Evolutionary conservation across 1,139 yeast species (phyloP).

Genomic region (Nakaseomyces glabratus): DNA sequence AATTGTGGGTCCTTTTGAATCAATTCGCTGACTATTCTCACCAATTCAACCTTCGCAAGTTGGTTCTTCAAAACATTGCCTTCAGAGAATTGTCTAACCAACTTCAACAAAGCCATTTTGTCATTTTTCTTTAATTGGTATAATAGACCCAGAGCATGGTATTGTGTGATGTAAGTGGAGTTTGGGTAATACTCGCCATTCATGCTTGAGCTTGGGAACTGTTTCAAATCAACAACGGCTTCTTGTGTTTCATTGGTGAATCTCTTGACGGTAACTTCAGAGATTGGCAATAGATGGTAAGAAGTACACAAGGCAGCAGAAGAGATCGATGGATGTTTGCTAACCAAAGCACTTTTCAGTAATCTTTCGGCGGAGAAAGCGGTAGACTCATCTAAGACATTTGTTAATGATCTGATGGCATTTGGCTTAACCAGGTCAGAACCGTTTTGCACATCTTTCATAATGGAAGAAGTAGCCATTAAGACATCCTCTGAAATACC

Average conservation of each 20-base stretch:
- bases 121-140: conserved; percentile 86
- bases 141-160: conserved; percentile 88
- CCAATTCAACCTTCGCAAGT: conserved; percentile 74
- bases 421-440: conserved; percentile 83
- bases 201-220: conserved; percentile 29
- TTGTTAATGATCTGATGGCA: conserved; percentile 84
- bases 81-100: conserved; percentile 68
- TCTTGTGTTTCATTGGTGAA: conserved; percentile 93
- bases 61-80: conserved; percentile 60
- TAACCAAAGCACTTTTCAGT: conserved; percentile 88
- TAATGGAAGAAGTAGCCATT: conserved; percentile 95
- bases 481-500: conserved; percentile 80
- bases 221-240: conserved; percentile 60
- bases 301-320: conserved; percentile 90
- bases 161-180: conserved; percentile 79
- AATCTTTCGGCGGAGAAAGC: conserved; percentile 92
- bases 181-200: conserved; percentile 39
- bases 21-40: conserved; percentile 70
- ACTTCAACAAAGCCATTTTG: conserved; percentile 85
- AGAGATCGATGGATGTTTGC: conserved; percentile 76
- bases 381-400: conserved; percentile 85
- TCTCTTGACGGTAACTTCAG: conserved; percentile 85
- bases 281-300: conserved; percentile 80
- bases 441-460: conserved; percentile 93
- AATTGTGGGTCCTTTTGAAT: conserved; percentile 34